phyloP scores from a whole-genome alignment of 768 basidiomycete species.

The Boletus eberwhitei region DNA sequence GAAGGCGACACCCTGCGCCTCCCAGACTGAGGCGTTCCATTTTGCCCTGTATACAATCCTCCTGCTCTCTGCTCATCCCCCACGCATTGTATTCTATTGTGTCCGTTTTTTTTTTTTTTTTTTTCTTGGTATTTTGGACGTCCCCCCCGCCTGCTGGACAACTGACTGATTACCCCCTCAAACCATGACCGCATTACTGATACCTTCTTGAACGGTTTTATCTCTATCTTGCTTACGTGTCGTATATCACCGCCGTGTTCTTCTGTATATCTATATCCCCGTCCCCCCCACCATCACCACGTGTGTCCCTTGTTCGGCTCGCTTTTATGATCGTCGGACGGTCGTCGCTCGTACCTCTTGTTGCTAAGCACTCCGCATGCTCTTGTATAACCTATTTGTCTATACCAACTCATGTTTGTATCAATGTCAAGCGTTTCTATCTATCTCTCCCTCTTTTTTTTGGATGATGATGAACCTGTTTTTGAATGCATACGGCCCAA shows the following conservation, averaged over 20 bases:
- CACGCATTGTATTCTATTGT: conserved; percentile 16
- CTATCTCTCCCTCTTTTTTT: not conserved
- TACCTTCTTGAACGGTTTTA: conserved; percentile 22
- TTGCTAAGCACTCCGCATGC: conserved; percentile 1
- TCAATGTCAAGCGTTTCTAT: conserved; percentile 13
- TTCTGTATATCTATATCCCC: conserved; percentile 19
- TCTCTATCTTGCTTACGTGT: conserved; percentile 12
- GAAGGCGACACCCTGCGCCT: conserved; percentile 47
- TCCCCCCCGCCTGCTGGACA: conserved; percentile 2
- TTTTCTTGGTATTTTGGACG: conserved; percentile 27
- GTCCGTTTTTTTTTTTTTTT: conserved; percentile 4
- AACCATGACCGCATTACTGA: conserved; percentile 10
- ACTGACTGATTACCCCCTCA: not conserved
- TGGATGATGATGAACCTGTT: not conserved
- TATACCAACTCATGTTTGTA: conserved; percentile 18
- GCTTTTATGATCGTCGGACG: not conserved
- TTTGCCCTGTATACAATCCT: not conserved
- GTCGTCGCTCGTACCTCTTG: not conserved
- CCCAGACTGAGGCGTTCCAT: conserved; percentile 12
- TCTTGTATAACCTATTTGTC: conserved; percentile 17
- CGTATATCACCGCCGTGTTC: conserved; percentile 11
- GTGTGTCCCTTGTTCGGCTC: not conserved
- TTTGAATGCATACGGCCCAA: not conserved
- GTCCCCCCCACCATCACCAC: not conserved
- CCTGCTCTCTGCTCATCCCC: not conserved